These are phyloP conservation scores for Kwoniella mangroviensis DNA, from an alignment of 768 basidiomycete genomes.

Conservation along the genomic window DNA sequence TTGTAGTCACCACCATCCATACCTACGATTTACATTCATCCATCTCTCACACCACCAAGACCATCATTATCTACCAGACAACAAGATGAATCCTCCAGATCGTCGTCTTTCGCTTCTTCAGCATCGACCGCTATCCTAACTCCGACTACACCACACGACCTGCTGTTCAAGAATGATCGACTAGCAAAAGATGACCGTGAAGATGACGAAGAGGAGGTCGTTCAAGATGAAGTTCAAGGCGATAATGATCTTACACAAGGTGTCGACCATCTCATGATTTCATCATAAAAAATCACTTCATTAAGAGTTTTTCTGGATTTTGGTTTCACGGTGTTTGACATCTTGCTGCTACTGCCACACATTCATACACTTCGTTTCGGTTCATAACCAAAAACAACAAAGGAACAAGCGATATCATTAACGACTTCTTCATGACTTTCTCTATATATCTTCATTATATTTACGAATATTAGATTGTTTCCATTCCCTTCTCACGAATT, in stretches of 20 bases:
- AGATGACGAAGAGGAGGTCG: slow-evolving; percentile 1
- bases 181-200: background rate
- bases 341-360: background rate
- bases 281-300: no score
- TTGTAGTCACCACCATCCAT: slow-evolving; percentile 7
- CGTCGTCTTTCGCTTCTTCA: slow-evolving; percentile 16
- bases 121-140: slow-evolving; percentile 14
- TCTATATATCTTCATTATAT: background rate
- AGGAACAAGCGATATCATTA: no score
- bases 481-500: background rate
- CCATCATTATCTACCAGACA: slow-evolving; percentile 17
- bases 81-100: slow-evolving; percentile 4
- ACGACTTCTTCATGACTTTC: background rate
- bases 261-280: slow-evolving; percentile 3
- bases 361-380: no score
- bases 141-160: slow-evolving; percentile 10
- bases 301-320: background rate
- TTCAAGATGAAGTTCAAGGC: background rate
- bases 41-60: slow-evolving; percentile 21
- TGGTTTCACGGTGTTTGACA: background rate
- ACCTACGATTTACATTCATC: slow-evolving; percentile 20
- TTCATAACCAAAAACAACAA: no score
- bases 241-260: background rate
- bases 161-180: slow-evolving; percentile 14
- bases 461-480: background rate